These are phyloP conservation scores for Stachybotrys echinatus DNA, from an alignment of 2,329 filamentous ascomycete genomes.

Conservation along the genomic window DNA sequence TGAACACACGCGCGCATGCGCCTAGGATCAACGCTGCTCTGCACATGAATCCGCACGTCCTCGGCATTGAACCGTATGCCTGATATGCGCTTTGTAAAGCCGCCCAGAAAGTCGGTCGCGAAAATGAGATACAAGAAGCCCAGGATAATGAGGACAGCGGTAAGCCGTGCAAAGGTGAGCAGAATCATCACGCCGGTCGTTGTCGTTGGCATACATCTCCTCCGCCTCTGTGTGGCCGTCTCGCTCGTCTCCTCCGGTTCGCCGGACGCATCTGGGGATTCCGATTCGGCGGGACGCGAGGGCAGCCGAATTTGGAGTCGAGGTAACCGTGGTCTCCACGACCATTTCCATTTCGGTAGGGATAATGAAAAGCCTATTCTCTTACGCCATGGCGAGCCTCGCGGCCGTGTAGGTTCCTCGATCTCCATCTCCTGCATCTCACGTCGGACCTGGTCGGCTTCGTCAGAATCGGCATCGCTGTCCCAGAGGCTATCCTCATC, in stretches of 20 bases:
- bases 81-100: constrained; percentile 55
- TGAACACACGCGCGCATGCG: constrained; percentile 67
- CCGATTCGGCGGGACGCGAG: constrained; percentile 23
- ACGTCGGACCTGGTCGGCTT: constrained; percentile 64
- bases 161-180: constrained; percentile 65
- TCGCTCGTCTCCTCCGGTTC: constrained; percentile 21
- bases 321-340: constrained; percentile 48
- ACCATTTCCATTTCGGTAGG: constrained; percentile 50
- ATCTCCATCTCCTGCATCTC: constrained; percentile 90
- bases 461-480: constrained; percentile 41
- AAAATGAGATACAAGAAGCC: constrained; percentile 80
- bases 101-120: constrained; percentile 74
- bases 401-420: constrained; percentile 54
- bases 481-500: constrained; percentile 57
- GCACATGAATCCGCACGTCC: constrained; percentile 69
- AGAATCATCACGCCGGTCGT: constrained; percentile 25
- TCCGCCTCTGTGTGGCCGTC: constrained; percentile 8
- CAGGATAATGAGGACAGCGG: constrained; percentile 71
- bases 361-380: constrained; percentile 48
- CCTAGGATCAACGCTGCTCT: constrained; percentile 64
- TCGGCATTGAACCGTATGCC: constrained; percentile 76
- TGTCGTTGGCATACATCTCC: constrained; percentile 8
- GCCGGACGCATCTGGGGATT: constrained; percentile 9
- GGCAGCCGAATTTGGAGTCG: constrained; percentile 45
- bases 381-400: constrained; percentile 47